A percentile compares a stretch with the other conserved stretches of the same genome.
These are phyloP conservation scores for Epichloe typhina DNA, from an alignment of 2,329 filamentous ascomycete genomes.

Conservation along the genomic window DNA sequence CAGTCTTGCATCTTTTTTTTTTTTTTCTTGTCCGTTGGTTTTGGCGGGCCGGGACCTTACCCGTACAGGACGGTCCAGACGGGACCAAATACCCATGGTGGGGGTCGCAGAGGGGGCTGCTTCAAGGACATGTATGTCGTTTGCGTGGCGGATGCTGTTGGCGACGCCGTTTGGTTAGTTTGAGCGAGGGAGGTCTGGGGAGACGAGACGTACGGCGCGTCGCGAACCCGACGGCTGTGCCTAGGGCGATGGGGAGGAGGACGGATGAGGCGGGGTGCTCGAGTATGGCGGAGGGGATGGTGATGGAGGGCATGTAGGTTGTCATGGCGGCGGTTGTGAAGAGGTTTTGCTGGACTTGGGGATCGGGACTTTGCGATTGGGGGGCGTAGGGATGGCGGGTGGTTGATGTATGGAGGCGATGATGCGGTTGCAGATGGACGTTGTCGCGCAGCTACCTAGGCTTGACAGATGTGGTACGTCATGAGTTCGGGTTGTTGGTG, in stretches of 20 bases:
- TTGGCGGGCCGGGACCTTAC: constrained; percentile 12
- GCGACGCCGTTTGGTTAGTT: not conserved
- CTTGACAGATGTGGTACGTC: no score
- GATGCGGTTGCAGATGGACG: no score
- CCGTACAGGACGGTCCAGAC: constrained; percentile 56
- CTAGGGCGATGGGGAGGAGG: constrained; percentile 60
- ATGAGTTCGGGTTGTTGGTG: no score
- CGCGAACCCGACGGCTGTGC: constrained; percentile 59
- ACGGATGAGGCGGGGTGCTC: constrained; percentile 59
- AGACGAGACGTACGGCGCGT: constrained; percentile 43
- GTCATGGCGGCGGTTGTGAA: constrained; percentile 42
- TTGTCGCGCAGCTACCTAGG: no score
- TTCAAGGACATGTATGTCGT: constrained; percentile 51
- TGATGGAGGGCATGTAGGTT: constrained; percentile 64
- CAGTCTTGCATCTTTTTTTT: not conserved
- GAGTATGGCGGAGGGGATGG: constrained; percentile 59
- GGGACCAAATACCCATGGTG: constrained; percentile 48
- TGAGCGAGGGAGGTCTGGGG: no score
- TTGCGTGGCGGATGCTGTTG: constrained; percentile 41
- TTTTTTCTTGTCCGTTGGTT: no score
- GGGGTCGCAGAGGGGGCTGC: constrained; percentile 52
- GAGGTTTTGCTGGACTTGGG: no score
- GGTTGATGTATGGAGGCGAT: no score
- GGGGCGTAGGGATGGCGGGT: no score
- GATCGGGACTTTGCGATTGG: no score